Evolutionary conservation across 164 flowering plant genomes (phyloP), one percentile per base, ranked within the genome.

Genomic region (Liquidambar formosana): DNA sequence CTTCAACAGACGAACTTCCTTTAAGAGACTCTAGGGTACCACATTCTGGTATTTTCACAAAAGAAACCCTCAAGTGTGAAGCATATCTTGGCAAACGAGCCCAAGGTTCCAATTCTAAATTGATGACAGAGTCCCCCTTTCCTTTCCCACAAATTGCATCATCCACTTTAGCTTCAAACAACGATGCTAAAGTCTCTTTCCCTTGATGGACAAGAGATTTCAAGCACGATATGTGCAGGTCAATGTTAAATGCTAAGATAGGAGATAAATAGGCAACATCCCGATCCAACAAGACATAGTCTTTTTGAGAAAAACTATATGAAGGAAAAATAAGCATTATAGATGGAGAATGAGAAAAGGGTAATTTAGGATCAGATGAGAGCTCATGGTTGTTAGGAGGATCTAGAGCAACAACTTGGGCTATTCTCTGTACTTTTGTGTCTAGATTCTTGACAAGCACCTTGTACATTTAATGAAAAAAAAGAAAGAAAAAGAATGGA

Each of bases 31-130:
- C 88, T 61, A 94, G 84, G 67, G 73, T 80, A 63, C 97, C 90
- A 82, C 95, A 92, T 73, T 92, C 87, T 22, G 99, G 99, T 67
- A 91, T 83, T 80, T 89, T 92, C 63, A 94, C 90, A 78, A 91
- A 94, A 47, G 97, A 88, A 71, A 67, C 86, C 78, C 95, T 87
- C 81, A 94, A 76, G 70, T 91, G 96, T 44, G 97, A 94, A 21
- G 97, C 99, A 82, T 75, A 91, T 26, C 73, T 81, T 18, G 94
- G 97, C 61, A 80, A 21, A 63, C 61, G 65, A 54, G 64, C 25
- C 71, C 79, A 76, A 47, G 90, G 84, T 73, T 82, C 68, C 77
- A 94, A 60, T 52, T 71, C 77, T 70, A 89, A 64, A 46, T 51
- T 44, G 25, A 91, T 76, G 1, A n/a, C 58, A 49, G 80, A 75